phyloP scores from a whole-genome alignment of 2,329 filamentous ascomycete genomes.

The Aspergillus fischeri region DNA sequence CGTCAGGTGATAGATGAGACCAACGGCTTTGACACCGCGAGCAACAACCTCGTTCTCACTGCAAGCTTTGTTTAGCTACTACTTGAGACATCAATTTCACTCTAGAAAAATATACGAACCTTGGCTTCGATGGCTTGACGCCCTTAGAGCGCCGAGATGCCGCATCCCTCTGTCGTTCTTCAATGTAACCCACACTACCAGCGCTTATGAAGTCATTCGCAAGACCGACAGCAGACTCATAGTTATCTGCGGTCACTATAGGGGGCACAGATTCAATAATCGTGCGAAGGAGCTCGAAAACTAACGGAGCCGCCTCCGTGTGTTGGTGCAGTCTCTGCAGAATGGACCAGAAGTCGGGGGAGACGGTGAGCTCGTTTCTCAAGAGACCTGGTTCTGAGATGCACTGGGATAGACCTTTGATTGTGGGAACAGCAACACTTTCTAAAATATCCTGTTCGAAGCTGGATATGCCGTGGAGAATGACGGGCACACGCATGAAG shows the following conservation, averaged over 20 bases:
- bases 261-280: slow-evolving; percentile 69
- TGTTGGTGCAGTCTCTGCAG: slow-evolving; percentile 69
- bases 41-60: slow-evolving; percentile 69
- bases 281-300: slow-evolving; percentile 82
- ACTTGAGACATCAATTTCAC: neutral
- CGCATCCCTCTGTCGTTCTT: slow-evolving; percentile 65
- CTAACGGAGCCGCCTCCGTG: slow-evolving; percentile 66
- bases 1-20: slow-evolving; percentile 77
- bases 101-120: slow-evolving; percentile 42
- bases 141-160: slow-evolving; percentile 50
- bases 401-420: slow-evolving; percentile 75
- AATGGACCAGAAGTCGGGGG: slow-evolving; percentile 95
- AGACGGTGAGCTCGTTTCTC: slow-evolving; percentile 89
- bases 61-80: slow-evolving; percentile 14
- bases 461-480: slow-evolving; percentile 86
- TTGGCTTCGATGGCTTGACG: slow-evolving; percentile 49
- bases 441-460: slow-evolving; percentile 74
- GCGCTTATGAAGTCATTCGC: slow-evolving; percentile 87
- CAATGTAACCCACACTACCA: slow-evolving; percentile 65
- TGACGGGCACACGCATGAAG: slow-evolving; percentile 84
- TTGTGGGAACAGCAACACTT: slow-evolving; percentile 68
- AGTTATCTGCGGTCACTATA: slow-evolving; percentile 91
- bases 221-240: slow-evolving; percentile 78
- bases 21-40: slow-evolving; percentile 75
- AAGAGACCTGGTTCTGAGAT: slow-evolving; percentile 73